Percentiles rank a stretch among this genome's conserved stretches.
Evolutionary conservation across 768 basidiomycete species (phyloP).

Genomic region (Pisolithus microcarpus): DNA sequence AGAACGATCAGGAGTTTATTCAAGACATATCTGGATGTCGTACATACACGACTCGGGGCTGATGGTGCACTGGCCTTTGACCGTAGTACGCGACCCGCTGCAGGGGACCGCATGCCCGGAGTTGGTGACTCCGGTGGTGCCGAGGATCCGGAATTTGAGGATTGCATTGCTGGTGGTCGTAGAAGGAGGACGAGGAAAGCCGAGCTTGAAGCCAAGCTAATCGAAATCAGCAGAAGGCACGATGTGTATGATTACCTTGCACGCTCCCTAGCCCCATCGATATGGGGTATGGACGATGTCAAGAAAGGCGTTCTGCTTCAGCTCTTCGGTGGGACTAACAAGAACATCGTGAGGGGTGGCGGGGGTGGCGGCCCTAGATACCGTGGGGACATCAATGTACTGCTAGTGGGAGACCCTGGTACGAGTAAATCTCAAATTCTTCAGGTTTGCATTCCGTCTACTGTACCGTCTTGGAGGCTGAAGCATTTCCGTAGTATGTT

Average conservation of each 20-base stretch:
- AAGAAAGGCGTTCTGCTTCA: conserved; percentile 97
- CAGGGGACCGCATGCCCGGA: conserved; percentile 62
- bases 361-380: conserved; percentile 95
- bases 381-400: conserved; percentile 94
- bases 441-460: conserved; percentile 32
- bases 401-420: conserved; percentile 97
- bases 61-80: conserved; percentile 64
- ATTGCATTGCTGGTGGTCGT: conserved; percentile 31
- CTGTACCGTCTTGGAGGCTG: background rate
- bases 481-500: conserved; percentile 61
- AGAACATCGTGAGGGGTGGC: conserved; percentile 86
- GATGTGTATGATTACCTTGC: conserved; percentile 86
- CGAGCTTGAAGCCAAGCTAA: conserved; percentile 74
- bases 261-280: conserved; percentile 84
- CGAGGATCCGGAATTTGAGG: conserved; percentile 56
- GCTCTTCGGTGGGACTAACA: conserved; percentile 96
- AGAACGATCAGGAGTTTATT: conserved; percentile 91
- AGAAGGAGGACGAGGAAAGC: conserved; percentile 40
- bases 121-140: conserved; percentile 65
- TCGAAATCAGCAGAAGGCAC: conserved; percentile 62
- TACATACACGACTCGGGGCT: conserved; percentile 77
- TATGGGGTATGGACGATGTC: conserved; percentile 98
- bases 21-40: conserved; percentile 95
- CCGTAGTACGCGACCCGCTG: conserved; percentile 63
- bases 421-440: conserved; percentile 94